phyloP scores from a whole-genome alignment of 2,329 filamentous ascomycete genomes.

The Aspergillus piperis region DNA sequence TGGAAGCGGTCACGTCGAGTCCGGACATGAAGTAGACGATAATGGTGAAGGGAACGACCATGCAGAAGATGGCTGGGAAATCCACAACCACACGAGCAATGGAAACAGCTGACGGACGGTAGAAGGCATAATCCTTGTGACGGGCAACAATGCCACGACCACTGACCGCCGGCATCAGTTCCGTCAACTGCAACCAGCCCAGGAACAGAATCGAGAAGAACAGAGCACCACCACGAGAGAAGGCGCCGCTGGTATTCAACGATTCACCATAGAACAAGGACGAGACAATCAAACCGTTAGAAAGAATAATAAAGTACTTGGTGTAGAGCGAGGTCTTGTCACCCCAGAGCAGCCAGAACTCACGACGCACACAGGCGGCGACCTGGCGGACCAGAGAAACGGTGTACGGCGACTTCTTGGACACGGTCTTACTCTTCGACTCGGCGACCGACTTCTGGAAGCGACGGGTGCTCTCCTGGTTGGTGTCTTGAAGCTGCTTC shows the following conservation, averaged over 20 bases:
- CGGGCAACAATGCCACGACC: slow-evolving; percentile 69
- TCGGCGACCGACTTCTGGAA: slow-evolving; percentile 68
- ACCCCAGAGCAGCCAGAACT: slow-evolving; percentile 76
- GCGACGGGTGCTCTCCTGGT: slow-evolving; percentile 61
- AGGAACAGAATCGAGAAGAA: slow-evolving; percentile 70
- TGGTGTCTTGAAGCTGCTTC: slow-evolving; percentile 56
- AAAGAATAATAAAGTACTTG: slow-evolving; percentile 76
- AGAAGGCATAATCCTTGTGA: slow-evolving; percentile 69
- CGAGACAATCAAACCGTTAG: slow-evolving; percentile 73
- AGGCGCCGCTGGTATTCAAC: slow-evolving; percentile 61
- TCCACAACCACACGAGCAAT: slow-evolving; percentile 65
- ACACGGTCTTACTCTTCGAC: slow-evolving; percentile 64
- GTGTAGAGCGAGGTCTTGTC: slow-evolving; percentile 75
- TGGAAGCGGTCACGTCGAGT: slow-evolving; percentile 59
- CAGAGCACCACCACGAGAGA: slow-evolving; percentile 62
- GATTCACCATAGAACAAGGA: slow-evolving; percentile 74
- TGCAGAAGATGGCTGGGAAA: slow-evolving; percentile 60
- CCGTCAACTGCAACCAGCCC: slow-evolving; percentile 71
- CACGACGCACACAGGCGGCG: slow-evolving; percentile 60
- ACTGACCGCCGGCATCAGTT: slow-evolving; percentile 75
- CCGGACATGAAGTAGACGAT: slow-evolving; percentile 67
- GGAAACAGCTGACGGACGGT: slow-evolving; percentile 66
- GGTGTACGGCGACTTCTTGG: slow-evolving; percentile 73
- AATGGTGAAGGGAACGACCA: slow-evolving; percentile 62
- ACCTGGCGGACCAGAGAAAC: slow-evolving; percentile 74